Evolutionary conservation across 2,329 filamentous ascomycete species (phyloP).

Genomic region (Pezicula neosporulosa): DNA sequence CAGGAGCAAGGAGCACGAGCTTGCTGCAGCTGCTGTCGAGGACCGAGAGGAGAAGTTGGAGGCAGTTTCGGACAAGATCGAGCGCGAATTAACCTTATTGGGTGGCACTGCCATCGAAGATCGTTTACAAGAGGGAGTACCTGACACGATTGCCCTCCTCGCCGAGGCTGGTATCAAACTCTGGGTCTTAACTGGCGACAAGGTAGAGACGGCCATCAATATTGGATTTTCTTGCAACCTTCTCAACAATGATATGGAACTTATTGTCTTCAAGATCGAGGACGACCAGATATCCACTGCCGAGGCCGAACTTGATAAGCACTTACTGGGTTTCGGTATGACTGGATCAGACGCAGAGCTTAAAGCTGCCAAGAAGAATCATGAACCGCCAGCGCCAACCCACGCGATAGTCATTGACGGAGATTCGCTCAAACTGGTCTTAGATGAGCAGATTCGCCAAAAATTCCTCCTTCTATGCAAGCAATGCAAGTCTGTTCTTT

Average conservation of each 20-base stretch:
- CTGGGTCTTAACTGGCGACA: constrained; percentile 97
- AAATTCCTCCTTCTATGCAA: constrained; percentile 96
- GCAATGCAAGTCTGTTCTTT: constrained; percentile 93
- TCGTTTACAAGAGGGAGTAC: constrained; percentile 92
- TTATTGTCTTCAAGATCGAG: constrained; percentile 83
- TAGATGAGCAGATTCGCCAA: constrained; percentile 78
- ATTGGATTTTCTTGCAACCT: constrained; percentile 99
- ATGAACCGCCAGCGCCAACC: constrained; percentile 81
- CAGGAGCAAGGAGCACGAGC: constrained; percentile 83
- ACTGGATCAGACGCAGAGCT: constrained; percentile 86
- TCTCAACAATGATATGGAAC: constrained; percentile 95
- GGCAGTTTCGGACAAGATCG: constrained; percentile 82
- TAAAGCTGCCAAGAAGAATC: constrained; percentile 71
- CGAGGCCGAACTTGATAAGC: constrained; percentile 69
- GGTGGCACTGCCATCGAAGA: constrained; percentile 98
- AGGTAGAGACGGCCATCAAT: constrained; percentile 99
- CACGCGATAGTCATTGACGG: constrained; percentile 95
- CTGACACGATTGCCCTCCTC: constrained; percentile 88
- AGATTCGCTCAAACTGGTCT: constrained; percentile 84
- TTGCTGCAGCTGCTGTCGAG: constrained; percentile 78
- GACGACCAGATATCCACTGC: constrained; percentile 65
- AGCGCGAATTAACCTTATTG: constrained; percentile 81
- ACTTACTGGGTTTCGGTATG: constrained; percentile 70
- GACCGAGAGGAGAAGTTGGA: constrained; percentile 93
- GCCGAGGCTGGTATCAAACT: constrained; percentile 95